Conservation (phyloP, 2,329 filamentous ascomycete genomes). For the Penicillium sp. region DNA sequence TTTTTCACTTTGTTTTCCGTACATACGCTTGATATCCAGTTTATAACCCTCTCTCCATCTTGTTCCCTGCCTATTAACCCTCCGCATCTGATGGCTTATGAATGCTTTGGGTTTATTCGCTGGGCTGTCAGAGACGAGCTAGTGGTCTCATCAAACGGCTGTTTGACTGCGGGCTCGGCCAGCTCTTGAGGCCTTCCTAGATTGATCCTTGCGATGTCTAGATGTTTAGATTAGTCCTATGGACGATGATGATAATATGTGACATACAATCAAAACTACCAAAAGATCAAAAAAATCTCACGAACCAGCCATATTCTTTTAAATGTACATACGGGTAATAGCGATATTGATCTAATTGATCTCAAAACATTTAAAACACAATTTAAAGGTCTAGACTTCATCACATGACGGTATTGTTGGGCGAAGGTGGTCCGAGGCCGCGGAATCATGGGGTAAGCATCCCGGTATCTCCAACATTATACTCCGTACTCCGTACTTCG, state of each 20-base stretch:
- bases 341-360: neutral
- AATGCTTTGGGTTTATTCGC: neutral
- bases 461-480: conserved; percentile 1
- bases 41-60: conserved; percentile 14
- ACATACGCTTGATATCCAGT: conserved; percentile 28
- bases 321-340: neutral
- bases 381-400: neutral
- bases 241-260: conserved; percentile 14
- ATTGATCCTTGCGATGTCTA: conserved; percentile 5
- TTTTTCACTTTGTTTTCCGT: conserved; percentile 16
- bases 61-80: conserved; percentile 1
- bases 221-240: conserved; percentile 20
- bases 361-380: neutral
- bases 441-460: conserved; percentile 5
- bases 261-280: neutral
- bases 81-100: neutral
- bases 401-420: conserved; percentile 7
- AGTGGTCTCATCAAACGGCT: neutral
- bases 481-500: neutral
- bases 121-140: conserved; percentile 5
- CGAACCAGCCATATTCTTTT: neutral
- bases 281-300: neutral
- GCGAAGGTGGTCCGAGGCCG: neutral
- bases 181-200: neutral
- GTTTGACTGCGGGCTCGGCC: neutral